These are phyloP conservation scores for Pontederia crassipes DNA, from an alignment of 176 grass and related monocot genomes.

Conservation along the genomic window DNA sequence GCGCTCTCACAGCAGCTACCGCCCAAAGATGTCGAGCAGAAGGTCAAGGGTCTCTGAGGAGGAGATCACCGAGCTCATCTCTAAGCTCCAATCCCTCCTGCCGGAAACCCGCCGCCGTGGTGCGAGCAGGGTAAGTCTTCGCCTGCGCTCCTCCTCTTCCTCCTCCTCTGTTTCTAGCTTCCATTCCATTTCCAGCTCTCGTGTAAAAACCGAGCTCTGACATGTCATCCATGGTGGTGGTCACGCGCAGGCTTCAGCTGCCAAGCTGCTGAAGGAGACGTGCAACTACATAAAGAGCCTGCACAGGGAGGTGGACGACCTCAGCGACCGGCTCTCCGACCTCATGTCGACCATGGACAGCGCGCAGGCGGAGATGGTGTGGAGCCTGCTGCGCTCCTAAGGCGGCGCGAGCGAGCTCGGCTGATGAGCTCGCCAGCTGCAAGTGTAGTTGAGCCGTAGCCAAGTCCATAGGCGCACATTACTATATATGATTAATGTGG, in stretches of 20 bases:
- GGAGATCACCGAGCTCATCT: conserved; percentile 72
- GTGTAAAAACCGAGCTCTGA: too few relatives aligned
- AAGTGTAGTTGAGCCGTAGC: too few relatives aligned
- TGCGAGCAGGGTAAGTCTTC: conserved; percentile 27
- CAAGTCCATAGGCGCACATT: too few relatives aligned
- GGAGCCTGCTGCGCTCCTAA: conserved; percentile 39
- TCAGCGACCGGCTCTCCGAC: conserved; percentile 56
- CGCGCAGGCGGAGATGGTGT: conserved; percentile 56
- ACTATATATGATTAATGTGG: too few relatives aligned
- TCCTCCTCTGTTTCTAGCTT: too few relatives aligned
- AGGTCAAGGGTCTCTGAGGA: conserved; percentile 47
- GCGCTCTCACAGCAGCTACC: too few relatives aligned
- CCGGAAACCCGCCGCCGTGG: conserved; percentile 24
- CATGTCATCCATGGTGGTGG: neutral
- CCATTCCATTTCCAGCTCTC: neutral
- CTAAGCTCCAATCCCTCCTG: conserved; percentile 53
- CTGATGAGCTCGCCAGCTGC: too few relatives aligned
- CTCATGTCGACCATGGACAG: conserved; percentile 61
- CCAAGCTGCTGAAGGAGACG: conserved; percentile 66
- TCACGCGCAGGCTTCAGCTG: conserved; percentile 37
- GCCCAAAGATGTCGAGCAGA: conserved; percentile 34
- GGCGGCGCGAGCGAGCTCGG: too few relatives aligned
- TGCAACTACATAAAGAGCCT: conserved; percentile 86
- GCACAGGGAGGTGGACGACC: conserved; percentile 65
- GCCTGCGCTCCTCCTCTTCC: too few relatives aligned